Conservation (phyloP, 768 basidiomycete species). For the Gloeophyllum trabeum region DNA sequence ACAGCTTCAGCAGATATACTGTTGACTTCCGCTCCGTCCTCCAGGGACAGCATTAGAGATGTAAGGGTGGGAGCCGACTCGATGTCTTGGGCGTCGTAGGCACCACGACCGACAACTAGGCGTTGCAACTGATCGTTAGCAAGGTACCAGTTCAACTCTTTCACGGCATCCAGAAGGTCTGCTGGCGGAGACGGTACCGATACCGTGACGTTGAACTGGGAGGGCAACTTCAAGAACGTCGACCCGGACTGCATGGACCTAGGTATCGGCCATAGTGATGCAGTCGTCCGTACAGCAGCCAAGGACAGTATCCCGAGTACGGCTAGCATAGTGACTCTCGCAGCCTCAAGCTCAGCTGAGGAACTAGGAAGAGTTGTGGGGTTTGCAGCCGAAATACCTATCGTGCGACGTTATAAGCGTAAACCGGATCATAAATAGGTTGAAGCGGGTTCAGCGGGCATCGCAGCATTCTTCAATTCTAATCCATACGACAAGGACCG, state of each 20-base stretch:
- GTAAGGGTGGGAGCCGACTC: conserved; percentile 13
- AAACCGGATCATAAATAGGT: too few relatives aligned
- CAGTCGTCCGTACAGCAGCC: background rate
- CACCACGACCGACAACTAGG: conserved; percentile 28
- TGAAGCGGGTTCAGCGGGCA: too few relatives aligned
- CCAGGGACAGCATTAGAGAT: conserved; percentile 18
- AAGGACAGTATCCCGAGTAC: background rate
- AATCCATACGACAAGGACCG: too few relatives aligned
- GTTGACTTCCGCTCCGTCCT: conserved; percentile 5
- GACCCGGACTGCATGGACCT: conserved; percentile 14
- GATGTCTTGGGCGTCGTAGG: conserved; percentile 18
- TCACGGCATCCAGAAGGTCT: conserved; percentile 23
- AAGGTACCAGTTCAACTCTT: conserved; percentile 19
- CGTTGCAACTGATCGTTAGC: conserved; percentile 24
- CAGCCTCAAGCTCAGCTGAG: too few relatives aligned
- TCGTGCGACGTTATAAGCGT: too few relatives aligned
- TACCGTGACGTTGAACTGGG: conserved; percentile 18
- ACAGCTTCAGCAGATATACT: conserved; percentile 26
- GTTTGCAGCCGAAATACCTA: too few relatives aligned
- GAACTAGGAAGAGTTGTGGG: too few relatives aligned
- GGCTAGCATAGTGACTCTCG: conserved; percentile 2
- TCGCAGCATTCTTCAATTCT: too few relatives aligned
- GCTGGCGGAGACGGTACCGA: conserved; percentile 13
- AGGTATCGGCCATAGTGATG: conserved; percentile 27
- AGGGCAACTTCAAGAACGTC: conserved; percentile 13